Base-by-base conservation (phyloP, 2,329 filamentous ascomycete genomes). In the Fusarium musae region DNA sequence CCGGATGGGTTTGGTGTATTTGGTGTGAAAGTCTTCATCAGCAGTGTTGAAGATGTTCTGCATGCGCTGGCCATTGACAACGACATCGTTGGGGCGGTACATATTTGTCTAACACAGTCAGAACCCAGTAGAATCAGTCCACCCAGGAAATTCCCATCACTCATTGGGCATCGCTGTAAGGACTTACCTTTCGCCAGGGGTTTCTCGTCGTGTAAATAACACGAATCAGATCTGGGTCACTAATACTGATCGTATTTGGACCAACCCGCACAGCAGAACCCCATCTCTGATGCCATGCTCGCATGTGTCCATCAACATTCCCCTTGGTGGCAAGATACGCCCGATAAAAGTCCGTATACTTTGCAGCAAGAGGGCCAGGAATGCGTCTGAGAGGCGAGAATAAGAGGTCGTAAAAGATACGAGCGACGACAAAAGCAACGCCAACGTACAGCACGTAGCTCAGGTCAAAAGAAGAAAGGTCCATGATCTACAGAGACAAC, bases 1-100 rank as follows among this genome's bases (percentile, higher is more conserved):
- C 34, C 74, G 69, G 28, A 76, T 75, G 3, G 74, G 74, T 6
- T 72, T 72, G 13, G 73, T 76, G 39, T 69, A 76, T 26, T 65
- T 75, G 19, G 74, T 37, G 15, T 76, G 74, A 13, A 75, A 76
- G 7, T 47, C 60, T 10, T 76, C 64, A 47, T 76, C 72, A 12
- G 60, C 39, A 1, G 74, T 76, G 36, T 76, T 76, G 61, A 76
- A 76, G 32, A 76, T 60, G n/a, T 76, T 76, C 3, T 73, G 66
- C 9, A 73, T 75, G 3, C 74, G 72, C 10, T 72, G 70, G 0
- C 74, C 74, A 8, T 76, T 76, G 23, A 74, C 46, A 0, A 74
- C 46, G 4, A 73, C 71, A 39, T 73, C 71, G 10, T 73, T 73
- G 12, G 71, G 71, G 8, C 71, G 71, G n/a, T 73, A 73, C 71